Percentiles rank a stretch among this genome's conserved stretches.
Evolutionary conservation across 2,329 filamentous ascomycete species (phyloP).

Genomic region (Simplicillium sp.): DNA sequence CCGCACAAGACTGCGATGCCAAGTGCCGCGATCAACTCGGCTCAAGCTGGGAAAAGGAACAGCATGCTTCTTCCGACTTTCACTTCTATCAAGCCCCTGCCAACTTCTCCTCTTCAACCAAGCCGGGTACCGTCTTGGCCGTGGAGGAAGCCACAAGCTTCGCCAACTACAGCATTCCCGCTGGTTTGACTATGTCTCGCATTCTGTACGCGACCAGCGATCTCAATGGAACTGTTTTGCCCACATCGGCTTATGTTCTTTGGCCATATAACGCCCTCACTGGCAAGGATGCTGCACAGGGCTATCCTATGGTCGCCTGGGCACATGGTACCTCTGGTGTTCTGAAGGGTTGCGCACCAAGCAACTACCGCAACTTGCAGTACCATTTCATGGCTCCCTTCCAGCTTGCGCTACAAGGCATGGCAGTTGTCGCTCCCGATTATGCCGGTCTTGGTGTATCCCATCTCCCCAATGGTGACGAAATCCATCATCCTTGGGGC

Average conservation of each 20-base stretch:
- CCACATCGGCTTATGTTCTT: constrained; percentile 35
- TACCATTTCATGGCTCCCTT: constrained; percentile 11
- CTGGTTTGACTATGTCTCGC: constrained; percentile 23
- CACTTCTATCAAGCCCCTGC: too few relatives aligned
- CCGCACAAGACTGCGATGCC: too few relatives aligned
- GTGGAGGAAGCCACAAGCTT: too few relatives aligned
- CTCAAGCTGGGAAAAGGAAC: too few relatives aligned
- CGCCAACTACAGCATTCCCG: too few relatives aligned
- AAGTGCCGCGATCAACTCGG: too few relatives aligned
- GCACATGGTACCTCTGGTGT: constrained; percentile 6
- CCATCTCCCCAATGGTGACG: constrained; percentile 6
- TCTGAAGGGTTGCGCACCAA: constrained; percentile 9
- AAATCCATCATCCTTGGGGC: constrained; percentile 8
- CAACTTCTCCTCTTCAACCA: too few relatives aligned
- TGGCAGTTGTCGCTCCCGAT: constrained; percentile 9
- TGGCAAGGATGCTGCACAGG: too few relatives aligned
- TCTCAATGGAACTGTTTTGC: constrained; percentile 30
- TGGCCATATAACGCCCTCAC: constrained; percentile 25
- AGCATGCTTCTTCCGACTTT: too few relatives aligned
- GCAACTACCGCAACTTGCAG: constrained; percentile 8
- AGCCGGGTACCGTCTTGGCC: too few relatives aligned
- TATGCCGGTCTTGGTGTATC: constrained; percentile 9
- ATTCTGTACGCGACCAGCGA: constrained; percentile 33
- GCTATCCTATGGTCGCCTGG: constrained; percentile 2
- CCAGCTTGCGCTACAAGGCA: constrained; percentile 8